Evolutionary conservation across 352 stramenopile genomes (phyloP).

Genomic region (Pseudoperonospora humuli): DNA sequence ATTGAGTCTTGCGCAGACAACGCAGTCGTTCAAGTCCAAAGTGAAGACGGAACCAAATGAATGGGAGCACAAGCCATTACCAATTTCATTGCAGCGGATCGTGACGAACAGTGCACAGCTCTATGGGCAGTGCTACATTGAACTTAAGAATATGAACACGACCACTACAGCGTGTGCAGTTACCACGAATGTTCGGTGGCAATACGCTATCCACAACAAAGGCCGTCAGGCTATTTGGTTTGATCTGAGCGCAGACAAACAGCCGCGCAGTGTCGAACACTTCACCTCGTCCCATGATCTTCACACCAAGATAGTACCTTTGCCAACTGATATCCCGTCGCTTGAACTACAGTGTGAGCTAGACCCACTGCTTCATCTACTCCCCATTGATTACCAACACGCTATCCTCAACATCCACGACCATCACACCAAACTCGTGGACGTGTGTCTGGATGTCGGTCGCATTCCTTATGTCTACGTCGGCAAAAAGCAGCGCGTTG

Average conservation of each 20-base stretch:
- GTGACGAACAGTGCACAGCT: conserved; percentile 11
- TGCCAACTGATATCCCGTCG: not conserved
- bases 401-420: conserved; percentile 16
- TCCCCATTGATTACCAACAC: conserved; percentile 21
- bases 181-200: conserved; percentile 25
- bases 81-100: not conserved
- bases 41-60: not conserved
- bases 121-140: conserved; percentile 6
- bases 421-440: conserved; percentile 23
- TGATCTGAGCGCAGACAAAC: conserved; percentile 14
- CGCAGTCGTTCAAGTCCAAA: conserved; percentile 11
- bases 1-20: conserved; percentile 1
- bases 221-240: conserved; percentile 25
- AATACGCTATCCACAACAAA: conserved; percentile 11
- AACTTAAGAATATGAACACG: not conserved
- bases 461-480: conserved; percentile 26
- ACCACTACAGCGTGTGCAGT: not conserved
- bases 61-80: not conserved
- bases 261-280: conserved; percentile 24
- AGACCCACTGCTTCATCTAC: no score
- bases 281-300: conserved; percentile 1
- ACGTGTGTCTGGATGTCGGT: conserved; percentile 35
- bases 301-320: not conserved
- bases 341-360: conserved; percentile 27
- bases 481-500: conserved; percentile 18